Evolutionary conservation across 192 early-diverging fungal species (phyloP).

Genomic region (Backusella australiensis): DNA sequence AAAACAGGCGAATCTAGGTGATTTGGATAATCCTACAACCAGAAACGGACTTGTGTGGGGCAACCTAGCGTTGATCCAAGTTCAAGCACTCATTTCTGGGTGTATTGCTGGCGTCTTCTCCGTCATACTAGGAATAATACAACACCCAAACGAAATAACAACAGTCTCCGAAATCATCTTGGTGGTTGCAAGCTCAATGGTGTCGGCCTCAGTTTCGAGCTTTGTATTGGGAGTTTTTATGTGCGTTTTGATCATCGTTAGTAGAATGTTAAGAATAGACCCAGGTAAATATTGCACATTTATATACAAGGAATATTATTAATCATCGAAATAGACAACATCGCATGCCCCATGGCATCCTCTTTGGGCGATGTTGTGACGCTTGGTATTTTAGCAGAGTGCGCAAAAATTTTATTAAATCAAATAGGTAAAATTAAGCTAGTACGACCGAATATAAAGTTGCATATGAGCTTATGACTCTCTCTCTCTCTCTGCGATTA

Average conservation of each 20-base stretch:
- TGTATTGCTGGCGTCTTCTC: constrained; percentile 72
- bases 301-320: neutral
- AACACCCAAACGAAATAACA: constrained; percentile 44
- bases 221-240: constrained; percentile 73
- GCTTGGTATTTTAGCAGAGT: constrained; percentile 58
- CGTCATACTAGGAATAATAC: constrained; percentile 51
- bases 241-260: constrained; percentile 62
- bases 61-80: constrained; percentile 72
- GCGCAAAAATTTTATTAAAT: constrained; percentile 44
- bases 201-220: constrained; percentile 68
- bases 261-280: constrained; percentile 63
- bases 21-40: constrained; percentile 49
- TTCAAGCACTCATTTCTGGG: constrained; percentile 72
- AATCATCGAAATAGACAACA: constrained; percentile 53
- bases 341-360: constrained; percentile 75
- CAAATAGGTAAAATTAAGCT: constrained; percentile 42
- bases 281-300: constrained; percentile 53
- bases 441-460: neutral
- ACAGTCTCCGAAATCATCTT: constrained; percentile 46
- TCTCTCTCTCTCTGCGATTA: constrained; percentile 5
- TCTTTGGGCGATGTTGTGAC: constrained; percentile 74
- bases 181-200: constrained; percentile 61
- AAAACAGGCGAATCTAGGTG: constrained; percentile 57
- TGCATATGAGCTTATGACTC: neutral
- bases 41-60: constrained; percentile 62